Evolutionary conservation across 495 filamentous ascomycete species (phyloP).

Genomic region (Penicillium maclennaniae): DNA sequence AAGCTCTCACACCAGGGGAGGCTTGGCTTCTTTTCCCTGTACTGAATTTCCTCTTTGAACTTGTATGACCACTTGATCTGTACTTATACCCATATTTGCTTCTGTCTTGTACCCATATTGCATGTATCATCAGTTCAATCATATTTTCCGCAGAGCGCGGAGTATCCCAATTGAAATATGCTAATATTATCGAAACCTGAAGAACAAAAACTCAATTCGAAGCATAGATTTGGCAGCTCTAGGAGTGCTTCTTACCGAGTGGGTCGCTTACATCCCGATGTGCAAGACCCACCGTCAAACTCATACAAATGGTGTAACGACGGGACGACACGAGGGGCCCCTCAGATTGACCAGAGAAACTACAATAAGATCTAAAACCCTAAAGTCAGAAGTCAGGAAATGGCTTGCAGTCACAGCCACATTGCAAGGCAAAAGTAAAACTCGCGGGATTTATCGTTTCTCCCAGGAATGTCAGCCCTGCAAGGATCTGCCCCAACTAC

Average conservation of each 20-base stretch:
- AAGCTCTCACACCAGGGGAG: too few species aligned
- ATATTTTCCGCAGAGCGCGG: not conserved
- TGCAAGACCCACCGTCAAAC: not conserved
- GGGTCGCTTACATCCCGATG: not conserved
- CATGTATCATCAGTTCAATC: not conserved
- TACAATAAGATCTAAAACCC: not conserved
- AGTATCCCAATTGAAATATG: not conserved
- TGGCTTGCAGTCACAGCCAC: not conserved
- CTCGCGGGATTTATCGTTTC: too few species aligned
- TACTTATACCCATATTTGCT: constrained; percentile 1
- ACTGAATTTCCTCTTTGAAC: not conserved
- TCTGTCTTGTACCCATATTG: not conserved
- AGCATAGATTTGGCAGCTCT: not conserved
- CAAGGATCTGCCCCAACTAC: not conserved
- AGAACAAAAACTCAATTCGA: too few species aligned
- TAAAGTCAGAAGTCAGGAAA: not conserved
- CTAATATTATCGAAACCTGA: not conserved
- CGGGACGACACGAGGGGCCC: too few species aligned
- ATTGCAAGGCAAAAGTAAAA: too few species aligned
- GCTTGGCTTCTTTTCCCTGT: not conserved
- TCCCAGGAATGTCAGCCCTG: not conserved
- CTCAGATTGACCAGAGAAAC: not conserved
- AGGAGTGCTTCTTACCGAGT: too few species aligned
- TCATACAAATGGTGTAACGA: not conserved
- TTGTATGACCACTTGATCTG: not conserved